Evolutionary conservation across 495 filamentous ascomycete genomes (phyloP).

Genomic region (Eremomyces bilateralis): DNA sequence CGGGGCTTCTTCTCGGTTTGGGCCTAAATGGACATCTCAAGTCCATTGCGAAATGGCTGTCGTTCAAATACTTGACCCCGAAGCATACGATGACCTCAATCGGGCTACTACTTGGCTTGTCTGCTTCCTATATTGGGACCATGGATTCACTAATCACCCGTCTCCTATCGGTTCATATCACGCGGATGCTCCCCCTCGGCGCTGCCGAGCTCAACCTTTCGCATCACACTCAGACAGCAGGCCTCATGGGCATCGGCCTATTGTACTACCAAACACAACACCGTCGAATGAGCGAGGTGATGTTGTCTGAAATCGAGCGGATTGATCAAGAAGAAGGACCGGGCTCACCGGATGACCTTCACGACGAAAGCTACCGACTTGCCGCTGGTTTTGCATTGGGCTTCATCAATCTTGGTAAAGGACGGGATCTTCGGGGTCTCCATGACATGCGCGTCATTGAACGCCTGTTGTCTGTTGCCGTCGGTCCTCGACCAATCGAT

Average conservation of each 20-base stretch:
- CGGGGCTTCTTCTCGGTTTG: constrained; percentile 74
- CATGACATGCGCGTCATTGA: constrained; percentile 90
- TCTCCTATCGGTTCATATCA: constrained; percentile 93
- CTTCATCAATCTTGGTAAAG: constrained; percentile 84
- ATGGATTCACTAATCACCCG: constrained; percentile 91
- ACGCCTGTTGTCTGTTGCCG: constrained; percentile 62
- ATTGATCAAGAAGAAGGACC: constrained; percentile 49
- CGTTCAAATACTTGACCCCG: constrained; percentile 93
- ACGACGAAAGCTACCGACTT: constrained; percentile 84
- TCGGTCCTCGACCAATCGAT: constrained; percentile 68
- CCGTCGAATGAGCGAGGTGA: constrained; percentile 93
- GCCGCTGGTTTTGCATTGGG: constrained; percentile 88
- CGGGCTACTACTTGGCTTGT: constrained; percentile 73
- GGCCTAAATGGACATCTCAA: constrained; percentile 93
- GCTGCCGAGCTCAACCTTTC: constrained; percentile 88
- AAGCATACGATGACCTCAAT: constrained; percentile 99
- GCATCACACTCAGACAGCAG: constrained; percentile 82
- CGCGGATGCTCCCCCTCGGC: constrained; percentile 72
- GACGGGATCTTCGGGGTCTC: constrained; percentile 66
- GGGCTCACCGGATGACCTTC: constrained; percentile 40
- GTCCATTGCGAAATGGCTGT: constrained; percentile 87
- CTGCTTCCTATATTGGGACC: constrained; percentile 81
- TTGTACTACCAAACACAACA: constrained; percentile 92
- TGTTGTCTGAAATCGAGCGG: constrained; percentile 91
- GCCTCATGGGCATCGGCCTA: constrained; percentile 91